A percentile compares a stretch with the other conserved stretches of the same genome.
phyloP scores from a whole-genome alignment of 2,329 filamentous ascomycete species.

The Pseudocercospora cruenta region DNA sequence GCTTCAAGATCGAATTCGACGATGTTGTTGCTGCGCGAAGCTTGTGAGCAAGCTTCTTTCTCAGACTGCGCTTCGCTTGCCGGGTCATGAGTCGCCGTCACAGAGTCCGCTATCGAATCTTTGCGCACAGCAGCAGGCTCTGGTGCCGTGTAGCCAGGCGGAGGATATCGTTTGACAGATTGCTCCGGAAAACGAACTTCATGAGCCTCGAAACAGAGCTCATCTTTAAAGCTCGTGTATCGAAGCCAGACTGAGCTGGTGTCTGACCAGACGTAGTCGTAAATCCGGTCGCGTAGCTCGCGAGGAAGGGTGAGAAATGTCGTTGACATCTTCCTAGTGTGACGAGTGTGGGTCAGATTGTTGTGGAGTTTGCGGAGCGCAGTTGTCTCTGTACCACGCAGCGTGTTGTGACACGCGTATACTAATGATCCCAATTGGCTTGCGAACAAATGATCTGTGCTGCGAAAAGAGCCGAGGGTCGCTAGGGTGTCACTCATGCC shows the following conservation, averaged over 20 bases:
- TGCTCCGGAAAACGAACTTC: constrained; percentile 7
- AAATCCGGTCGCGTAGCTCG: constrained; percentile 22
- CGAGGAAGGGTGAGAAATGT: constrained; percentile 16
- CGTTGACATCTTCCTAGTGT: background rate
- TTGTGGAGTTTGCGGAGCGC: background rate
- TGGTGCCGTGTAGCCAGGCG: background rate
- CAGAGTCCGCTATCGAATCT: background rate
- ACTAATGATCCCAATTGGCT: background rate
- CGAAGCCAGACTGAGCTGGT: background rate
- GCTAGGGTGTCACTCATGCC: background rate
- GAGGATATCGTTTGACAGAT: constrained; percentile 3
- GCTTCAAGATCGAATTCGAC: constrained; percentile 3
- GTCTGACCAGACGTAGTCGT: constrained; percentile 16
- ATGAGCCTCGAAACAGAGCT: background rate
- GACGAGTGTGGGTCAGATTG: background rate
- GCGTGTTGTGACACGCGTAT: background rate
- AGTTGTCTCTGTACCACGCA: background rate
- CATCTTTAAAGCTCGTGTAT: background rate
- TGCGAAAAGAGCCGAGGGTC: background rate
- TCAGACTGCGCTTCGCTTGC: background rate
- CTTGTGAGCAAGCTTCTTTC: background rate
- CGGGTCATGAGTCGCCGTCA: background rate
- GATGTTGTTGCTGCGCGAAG: background rate
- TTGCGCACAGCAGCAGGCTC: background rate
- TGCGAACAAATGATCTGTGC: background rate